Base-by-base conservation (phyloP, 306 rosid genomes). In the Citrullus amarus region DNA sequence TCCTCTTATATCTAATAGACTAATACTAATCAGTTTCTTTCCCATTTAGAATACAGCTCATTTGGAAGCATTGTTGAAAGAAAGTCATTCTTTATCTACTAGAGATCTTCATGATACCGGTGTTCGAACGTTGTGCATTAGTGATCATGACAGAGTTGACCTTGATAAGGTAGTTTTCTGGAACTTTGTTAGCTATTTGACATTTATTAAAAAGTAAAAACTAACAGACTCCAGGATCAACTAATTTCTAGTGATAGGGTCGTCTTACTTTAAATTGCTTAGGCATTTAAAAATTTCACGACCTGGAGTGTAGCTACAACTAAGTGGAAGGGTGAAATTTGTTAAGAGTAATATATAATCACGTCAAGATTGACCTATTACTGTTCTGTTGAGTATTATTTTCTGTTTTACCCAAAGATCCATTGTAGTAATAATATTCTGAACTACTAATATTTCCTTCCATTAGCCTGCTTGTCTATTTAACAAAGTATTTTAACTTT, bases 81-180 rank as follows among this genome's bases (percentile, higher is more conserved):
- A 89, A 84, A 91, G 75, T 68, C 83, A 38, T 62, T 78, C 93
- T 34, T 69, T 92, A 66, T 86, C 96, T 13, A 86, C 92, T 36
- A 72, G n/a, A 44, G 86, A 82, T 84, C 87, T 92, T 80, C 98
- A 92, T 84, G 90, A 88, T 80, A 87, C 89, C 72, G 91, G 96
- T 32, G 90, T 95, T 62, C 84, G 97, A 86, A 95, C 98, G 57
- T 78, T 95, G 50, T 95, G 97, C 89, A 88, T 95, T 80, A 78
- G 74, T 70, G 86, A 91, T 80, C 70, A 73, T n/a, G 80, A 68
- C 53, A 78, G 80, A 59, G 80, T 95, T 81, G 88, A 95, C 83
- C 80, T 95, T 82, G 97, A 92, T 53, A 92, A 92, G 98, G 97
- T 92, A 86, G 75, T 58, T 14, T 68, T 74, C 61, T 74, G 46